A percentile compares a stretch with the other conserved stretches of the same genome.
These are phyloP conservation scores for Ophiocordyceps camponoti-floridani DNA, from an alignment of 2,329 filamentous ascomycete genomes.

Conservation along the genomic window DNA sequence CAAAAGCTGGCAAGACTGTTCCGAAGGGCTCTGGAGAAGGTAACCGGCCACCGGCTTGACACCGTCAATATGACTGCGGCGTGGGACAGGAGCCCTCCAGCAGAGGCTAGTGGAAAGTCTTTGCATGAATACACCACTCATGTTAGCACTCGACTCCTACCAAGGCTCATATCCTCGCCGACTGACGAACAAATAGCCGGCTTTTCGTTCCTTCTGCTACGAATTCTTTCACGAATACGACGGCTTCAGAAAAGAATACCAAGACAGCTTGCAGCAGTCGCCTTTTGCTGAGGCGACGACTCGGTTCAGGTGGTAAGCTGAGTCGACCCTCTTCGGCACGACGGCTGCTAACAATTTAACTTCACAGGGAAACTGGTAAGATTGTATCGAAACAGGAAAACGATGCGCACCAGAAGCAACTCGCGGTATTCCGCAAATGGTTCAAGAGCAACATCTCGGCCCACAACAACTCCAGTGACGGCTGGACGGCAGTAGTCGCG, in stretches of 20 bases:
- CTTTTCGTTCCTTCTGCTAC: slow-evolving; percentile 13
- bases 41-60: slow-evolving; percentile 5
- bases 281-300: slow-evolving; percentile 13
- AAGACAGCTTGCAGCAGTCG: slow-evolving; percentile 6
- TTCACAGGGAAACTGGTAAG: slow-evolving; percentile 8
- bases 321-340: not conserved
- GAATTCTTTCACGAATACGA: slow-evolving; percentile 14
- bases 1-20: slow-evolving; percentile 7
- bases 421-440: slow-evolving; percentile 14
- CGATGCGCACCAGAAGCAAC: slow-evolving; percentile 6
- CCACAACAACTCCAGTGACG: slow-evolving; percentile 3
- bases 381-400: slow-evolving; percentile 8
- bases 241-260: slow-evolving; percentile 10
- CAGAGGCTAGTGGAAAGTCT: slow-evolving; percentile 5
- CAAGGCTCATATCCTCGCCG: not conserved
- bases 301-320: slow-evolving; percentile 11
- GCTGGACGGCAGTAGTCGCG: slow-evolving; percentile 11
- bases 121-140: slow-evolving; percentile 12
- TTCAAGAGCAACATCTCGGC: slow-evolving; percentile 12
- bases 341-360: not conserved
- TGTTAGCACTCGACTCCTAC: slow-evolving; percentile 5
- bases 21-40: slow-evolving; percentile 8
- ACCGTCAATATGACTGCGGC: slow-evolving; percentile 4
- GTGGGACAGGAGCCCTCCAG: slow-evolving; percentile 8
- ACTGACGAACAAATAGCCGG: slow-evolving; percentile 6